Evolutionary conservation across 2,329 filamentous ascomycete genomes (phyloP).

Genomic region (Pseudocercospora ulei): DNA sequence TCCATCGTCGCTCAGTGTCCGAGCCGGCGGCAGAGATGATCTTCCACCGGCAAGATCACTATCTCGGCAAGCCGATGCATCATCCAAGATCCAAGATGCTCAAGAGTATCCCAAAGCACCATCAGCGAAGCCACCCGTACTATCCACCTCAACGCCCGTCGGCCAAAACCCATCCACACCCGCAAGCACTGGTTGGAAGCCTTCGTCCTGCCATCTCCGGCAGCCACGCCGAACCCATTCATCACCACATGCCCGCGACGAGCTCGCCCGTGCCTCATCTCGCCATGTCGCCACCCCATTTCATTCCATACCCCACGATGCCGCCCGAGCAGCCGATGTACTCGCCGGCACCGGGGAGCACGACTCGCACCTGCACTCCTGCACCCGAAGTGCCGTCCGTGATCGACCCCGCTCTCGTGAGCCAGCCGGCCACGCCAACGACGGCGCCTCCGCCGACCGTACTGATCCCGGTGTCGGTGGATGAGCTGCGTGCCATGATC

Average conservation of each 20-base stretch:
- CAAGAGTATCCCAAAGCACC: constrained; percentile 17
- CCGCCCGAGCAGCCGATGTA: constrained; percentile 14
- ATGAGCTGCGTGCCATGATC: constrained; percentile 23
- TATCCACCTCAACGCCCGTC: neutral
- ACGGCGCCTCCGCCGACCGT: constrained; percentile 1
- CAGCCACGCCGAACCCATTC: constrained; percentile 16
- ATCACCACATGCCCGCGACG: constrained; percentile 17
- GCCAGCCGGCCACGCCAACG: constrained; percentile 6
- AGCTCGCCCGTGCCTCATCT: constrained; percentile 18
- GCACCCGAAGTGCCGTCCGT: constrained; percentile 14
- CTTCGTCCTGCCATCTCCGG: constrained; percentile 13
- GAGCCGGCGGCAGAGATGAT: constrained; percentile 24
- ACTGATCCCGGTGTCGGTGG: constrained; percentile 18
- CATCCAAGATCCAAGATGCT: constrained; percentile 8
- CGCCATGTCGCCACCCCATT: constrained; percentile 1
- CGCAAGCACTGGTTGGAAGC: constrained; percentile 9
- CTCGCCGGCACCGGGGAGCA: constrained; percentile 9
- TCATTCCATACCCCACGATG: constrained; percentile 1
- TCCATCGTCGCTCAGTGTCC: constrained; percentile 25
- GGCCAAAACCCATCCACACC: constrained; percentile 6
- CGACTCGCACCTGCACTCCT: constrained; percentile 23
- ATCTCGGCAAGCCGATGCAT: constrained; percentile 16
- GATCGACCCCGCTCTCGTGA: constrained; percentile 22
- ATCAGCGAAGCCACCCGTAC: constrained; percentile 15
- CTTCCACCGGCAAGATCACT: constrained; percentile 25